Base-by-base conservation (phyloP, 257 asterid species). In the Nicotiana sylvestris region DNA sequence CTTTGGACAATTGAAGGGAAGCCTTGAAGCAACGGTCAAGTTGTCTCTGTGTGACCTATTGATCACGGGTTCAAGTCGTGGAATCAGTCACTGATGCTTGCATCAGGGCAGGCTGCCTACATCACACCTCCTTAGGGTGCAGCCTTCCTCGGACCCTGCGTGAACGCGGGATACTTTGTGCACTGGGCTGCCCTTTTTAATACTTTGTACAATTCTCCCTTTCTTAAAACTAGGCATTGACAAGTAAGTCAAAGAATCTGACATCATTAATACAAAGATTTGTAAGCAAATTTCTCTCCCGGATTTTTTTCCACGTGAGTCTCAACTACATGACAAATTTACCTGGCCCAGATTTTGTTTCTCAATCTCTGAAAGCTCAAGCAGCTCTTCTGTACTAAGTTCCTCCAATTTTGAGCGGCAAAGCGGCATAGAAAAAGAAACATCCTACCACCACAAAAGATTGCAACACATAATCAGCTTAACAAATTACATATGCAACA, bases 401-500 rank as follows among this genome's bases (percentile, higher is more conserved):
- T 96, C 98, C 90, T 93, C 98, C 87, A 92, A 89, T 83, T 86
- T 93, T 35, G 93, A 90, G 85, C 76, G 85, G 82, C 93, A 91
- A 86, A 94, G 97, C 82, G 98, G 99, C 99, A 96, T 94, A 68
- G 98, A 84, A 88, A 92, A 96, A 82, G 88, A 87, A 86, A 91
- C 91, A 77, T 87, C 98, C 99, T 96, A 92, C 43, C 62, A 25
- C 25, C 78, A 46, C 61, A 74, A 72, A 25, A 72, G 39, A 74
- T 74, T 25, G 15, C 15, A 74, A 13, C 27, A 25, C 84, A 90
- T 18, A 86, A 80, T 21, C 25, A 67, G 60, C 68, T 77, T 80
- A 82, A 61, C 46, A 53, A 13, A 80, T 82, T 51, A 68, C 70
- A 82, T 56, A 86, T 76, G 70, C 83, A 77, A 53, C 15, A 57